phyloP scores from a whole-genome alignment of 108 stramenopile genomes.

The Chaetoceros tenuissimus region DNA sequence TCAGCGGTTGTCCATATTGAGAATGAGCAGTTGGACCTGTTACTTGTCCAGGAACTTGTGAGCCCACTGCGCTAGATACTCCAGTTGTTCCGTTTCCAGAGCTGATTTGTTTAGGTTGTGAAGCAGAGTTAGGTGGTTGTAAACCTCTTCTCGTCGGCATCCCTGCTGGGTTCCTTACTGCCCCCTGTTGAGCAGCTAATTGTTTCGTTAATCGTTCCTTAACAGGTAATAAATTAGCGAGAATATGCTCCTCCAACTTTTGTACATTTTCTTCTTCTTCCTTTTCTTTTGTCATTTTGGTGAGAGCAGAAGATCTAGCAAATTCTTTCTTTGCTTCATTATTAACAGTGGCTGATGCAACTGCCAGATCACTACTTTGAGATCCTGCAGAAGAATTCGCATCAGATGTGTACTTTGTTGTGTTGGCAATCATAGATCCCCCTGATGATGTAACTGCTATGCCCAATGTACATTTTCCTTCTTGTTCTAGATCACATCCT shows the following conservation, averaged over 20 bases:
- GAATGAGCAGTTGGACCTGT: conserved; percentile 16
- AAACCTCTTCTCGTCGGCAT: conserved; percentile 44
- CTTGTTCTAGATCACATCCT: conserved; percentile 42
- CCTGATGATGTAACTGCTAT: neutral
- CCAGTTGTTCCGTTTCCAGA: conserved; percentile 38
- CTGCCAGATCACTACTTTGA: neutral
- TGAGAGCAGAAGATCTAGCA: conserved; percentile 27
- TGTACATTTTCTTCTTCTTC: conserved; percentile 66
- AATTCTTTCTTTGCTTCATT: conserved; percentile 16
- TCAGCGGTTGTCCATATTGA: conserved; percentile 53
- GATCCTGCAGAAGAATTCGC: neutral
- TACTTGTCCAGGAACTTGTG: neutral
- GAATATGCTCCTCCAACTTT: conserved; percentile 79
- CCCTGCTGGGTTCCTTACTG: conserved; percentile 58
- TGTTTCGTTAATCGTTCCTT: conserved; percentile 72
- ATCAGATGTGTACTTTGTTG: conserved; percentile 1
- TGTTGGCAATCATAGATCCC: conserved; percentile 10
- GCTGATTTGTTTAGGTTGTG: conserved; percentile 1
- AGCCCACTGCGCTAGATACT: neutral
- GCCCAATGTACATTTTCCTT: conserved; percentile 6
- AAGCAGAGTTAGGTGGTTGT: conserved; percentile 16
- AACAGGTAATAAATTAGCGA: conserved; percentile 76
- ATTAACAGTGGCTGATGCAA: conserved; percentile 1
- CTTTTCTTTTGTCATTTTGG: conserved; percentile 43
- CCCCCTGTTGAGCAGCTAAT: conserved; percentile 76